Conservation (phyloP, 306 rosid genomes). For the Pterocarpus santalinus region DNA sequence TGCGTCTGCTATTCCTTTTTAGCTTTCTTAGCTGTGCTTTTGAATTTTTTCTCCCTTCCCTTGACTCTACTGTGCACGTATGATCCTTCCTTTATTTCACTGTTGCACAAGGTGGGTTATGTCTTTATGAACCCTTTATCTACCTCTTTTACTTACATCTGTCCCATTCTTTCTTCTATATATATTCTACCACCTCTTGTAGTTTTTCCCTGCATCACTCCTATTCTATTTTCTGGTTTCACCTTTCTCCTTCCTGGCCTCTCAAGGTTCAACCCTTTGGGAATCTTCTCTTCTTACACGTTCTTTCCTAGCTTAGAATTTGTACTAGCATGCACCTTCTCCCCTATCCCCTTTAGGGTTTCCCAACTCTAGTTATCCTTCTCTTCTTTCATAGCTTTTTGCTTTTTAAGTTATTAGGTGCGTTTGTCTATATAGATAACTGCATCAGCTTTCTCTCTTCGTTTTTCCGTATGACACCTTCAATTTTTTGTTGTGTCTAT, state of each 20-base stretch:
- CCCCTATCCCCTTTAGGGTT: too few species aligned
- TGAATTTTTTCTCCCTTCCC: not conserved
- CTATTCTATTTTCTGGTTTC: too few species aligned
- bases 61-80: not conserved
- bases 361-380: too few species aligned
- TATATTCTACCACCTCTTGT: not conserved
- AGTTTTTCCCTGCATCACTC: not conserved
- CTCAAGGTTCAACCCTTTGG: not conserved
- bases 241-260: not conserved
- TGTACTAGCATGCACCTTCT: not conserved
- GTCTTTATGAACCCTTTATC: slow-evolving; percentile 29
- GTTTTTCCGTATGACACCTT: too few species aligned
- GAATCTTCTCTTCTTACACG: not conserved
- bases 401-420: too few species aligned
- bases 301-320: not conserved
- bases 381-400: not conserved
- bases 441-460: too few species aligned
- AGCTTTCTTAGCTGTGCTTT: slow-evolving; percentile 59
- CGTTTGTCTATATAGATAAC: too few species aligned
- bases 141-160: slow-evolving; percentile 27
- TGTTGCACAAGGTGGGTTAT: slow-evolving; percentile 47
- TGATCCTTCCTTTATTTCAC: slow-evolving; percentile 51
- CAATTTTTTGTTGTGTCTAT: too few species aligned
- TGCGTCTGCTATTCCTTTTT: slow-evolving; percentile 47
- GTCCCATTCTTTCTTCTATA: not conserved